Evolutionary conservation across 1,139 yeast species (phyloP).

Genomic region (Protomyces gravidus): DNA sequence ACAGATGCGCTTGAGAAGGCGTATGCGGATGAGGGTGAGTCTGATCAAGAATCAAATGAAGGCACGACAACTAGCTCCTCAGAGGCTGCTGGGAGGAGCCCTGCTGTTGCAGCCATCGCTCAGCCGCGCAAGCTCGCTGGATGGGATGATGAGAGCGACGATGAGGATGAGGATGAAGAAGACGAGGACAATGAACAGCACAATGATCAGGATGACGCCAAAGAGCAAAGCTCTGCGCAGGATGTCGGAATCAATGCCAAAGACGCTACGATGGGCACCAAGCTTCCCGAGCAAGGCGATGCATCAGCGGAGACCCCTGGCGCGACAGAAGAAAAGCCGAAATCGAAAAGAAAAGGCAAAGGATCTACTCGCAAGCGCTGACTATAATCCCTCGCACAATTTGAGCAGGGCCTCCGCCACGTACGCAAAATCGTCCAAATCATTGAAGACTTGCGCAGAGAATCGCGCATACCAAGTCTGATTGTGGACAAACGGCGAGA

Average conservation of each 20-base stretch:
- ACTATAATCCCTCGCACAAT: not conserved
- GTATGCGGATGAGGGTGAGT: constrained; percentile 43
- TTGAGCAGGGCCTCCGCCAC: constrained; percentile 44
- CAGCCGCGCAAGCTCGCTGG: not conserved
- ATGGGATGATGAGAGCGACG: not conserved
- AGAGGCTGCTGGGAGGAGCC: too few relatives aligned
- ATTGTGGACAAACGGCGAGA: constrained; percentile 42
- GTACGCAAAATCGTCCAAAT: constrained; percentile 50
- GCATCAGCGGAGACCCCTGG: too few relatives aligned
- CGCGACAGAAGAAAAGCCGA: too few relatives aligned
- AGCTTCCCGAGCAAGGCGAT: too few relatives aligned
- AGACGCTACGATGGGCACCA: too few relatives aligned
- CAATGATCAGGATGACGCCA: not conserved
- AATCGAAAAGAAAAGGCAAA: not conserved
- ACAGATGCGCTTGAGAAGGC: constrained; percentile 55
- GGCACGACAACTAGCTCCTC: too few relatives aligned
- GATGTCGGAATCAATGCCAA: not conserved
- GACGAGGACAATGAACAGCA: not conserved
- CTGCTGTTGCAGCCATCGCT: too few relatives aligned
- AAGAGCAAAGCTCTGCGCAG: not conserved
- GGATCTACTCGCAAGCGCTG: not conserved
- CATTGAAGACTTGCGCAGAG: constrained; percentile 59
- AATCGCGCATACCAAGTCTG: constrained; percentile 50
- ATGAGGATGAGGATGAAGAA: not conserved
- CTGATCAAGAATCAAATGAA: too few relatives aligned